A percentile compares a stretch with the other conserved stretches of the same genome.
phyloP scores from a whole-genome alignment of 306 rosid genomes.

The Acmispon strigosus region DNA sequence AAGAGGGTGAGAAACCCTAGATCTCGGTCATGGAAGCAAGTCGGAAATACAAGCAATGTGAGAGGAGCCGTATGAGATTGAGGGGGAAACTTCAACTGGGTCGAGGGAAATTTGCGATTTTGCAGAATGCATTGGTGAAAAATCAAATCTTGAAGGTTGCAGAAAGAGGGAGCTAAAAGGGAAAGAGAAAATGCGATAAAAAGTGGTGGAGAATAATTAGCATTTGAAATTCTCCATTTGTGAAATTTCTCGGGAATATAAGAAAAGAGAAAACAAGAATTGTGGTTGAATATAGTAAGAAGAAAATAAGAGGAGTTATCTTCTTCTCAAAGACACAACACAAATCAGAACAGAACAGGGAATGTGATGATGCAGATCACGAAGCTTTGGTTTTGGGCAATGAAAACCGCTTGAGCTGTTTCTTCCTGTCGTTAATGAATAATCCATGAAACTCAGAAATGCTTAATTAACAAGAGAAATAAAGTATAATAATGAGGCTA shows the following conservation, averaged over 20 bases:
- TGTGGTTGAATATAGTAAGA: background rate
- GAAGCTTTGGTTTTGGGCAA: constrained; percentile 11
- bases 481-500: constrained; percentile 15
- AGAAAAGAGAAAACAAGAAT: background rate
- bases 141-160: constrained; percentile 30
- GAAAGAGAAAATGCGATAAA: background rate
- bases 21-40: constrained; percentile 35
- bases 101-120: constrained; percentile 25
- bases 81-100: constrained; percentile 8
- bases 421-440: constrained; percentile 12
- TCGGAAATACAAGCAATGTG: background rate
- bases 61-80: constrained; percentile 24
- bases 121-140: constrained; percentile 32
- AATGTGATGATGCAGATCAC: constrained; percentile 29
- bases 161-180: background rate
- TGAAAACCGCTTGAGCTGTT: constrained; percentile 22
- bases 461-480: background rate
- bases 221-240: background rate
- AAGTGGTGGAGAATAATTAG: background rate
- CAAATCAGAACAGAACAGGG: background rate
- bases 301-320: background rate
- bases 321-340: no score
- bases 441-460: constrained; percentile 30
- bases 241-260: constrained; percentile 18
- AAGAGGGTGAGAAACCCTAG: constrained; percentile 47